Evolutionary conservation across 1,139 yeast species (phyloP).

Genomic region (Zygosaccharomyces pseudobailii): DNA sequence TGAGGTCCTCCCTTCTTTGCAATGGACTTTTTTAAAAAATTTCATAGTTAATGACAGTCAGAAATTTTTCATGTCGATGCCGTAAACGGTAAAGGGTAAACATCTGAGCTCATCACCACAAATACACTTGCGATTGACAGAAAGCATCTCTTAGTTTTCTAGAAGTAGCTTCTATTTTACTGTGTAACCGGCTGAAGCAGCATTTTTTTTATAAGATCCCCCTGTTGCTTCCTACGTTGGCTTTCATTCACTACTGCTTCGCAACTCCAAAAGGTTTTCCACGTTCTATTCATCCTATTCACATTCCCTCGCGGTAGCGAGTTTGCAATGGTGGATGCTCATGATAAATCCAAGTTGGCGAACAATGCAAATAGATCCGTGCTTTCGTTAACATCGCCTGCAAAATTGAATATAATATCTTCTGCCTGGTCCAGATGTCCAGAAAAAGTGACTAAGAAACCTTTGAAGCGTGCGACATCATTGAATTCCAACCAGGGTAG

Average conservation of each 20-base stretch:
- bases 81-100: constrained; percentile 1
- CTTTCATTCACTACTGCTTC: not conserved
- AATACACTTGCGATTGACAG: constrained; percentile 2
- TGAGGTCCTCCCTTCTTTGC: not conserved
- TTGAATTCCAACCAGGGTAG: constrained; percentile 15
- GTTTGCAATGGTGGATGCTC: constrained; percentile 9
- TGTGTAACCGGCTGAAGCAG: not conserved
- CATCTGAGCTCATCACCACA: constrained; percentile 3
- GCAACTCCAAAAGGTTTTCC: not conserved
- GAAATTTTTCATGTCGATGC: constrained; percentile 3
- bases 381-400: constrained; percentile 41
- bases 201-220: not conserved
- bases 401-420: constrained; percentile 43
- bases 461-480: constrained; percentile 22
- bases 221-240: not conserved
- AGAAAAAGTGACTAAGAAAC: constrained; percentile 20
- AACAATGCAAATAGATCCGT: constrained; percentile 27
- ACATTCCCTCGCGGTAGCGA: not conserved
- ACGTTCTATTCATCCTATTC: not conserved
- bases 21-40: not conserved
- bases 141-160: constrained; percentile 1
- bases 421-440: constrained; percentile 36
- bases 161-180: not conserved
- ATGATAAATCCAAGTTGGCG: constrained; percentile 11
- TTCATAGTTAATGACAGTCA: not conserved